Percentiles rank a stretch among this genome's conserved stretches.
These are phyloP conservation scores for Pseudocercospora fuligena DNA, from an alignment of 2,329 filamentous ascomycete species.

Conservation along the genomic window DNA sequence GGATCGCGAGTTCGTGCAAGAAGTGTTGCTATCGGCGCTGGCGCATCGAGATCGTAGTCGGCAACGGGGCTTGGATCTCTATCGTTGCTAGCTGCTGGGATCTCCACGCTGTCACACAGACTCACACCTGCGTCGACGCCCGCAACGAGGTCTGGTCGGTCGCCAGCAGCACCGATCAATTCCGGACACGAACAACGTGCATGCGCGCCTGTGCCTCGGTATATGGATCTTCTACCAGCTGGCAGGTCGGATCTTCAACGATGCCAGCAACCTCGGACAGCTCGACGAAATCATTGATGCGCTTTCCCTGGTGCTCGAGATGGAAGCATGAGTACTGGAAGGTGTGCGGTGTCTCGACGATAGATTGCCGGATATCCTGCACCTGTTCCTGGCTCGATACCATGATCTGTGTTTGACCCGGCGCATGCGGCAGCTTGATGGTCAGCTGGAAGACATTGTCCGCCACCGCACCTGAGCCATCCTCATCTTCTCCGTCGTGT, in stretches of 20 bases:
- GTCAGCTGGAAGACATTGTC: conserved; percentile 69
- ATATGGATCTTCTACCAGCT: conserved; percentile 90
- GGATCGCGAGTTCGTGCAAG: conserved; percentile 69
- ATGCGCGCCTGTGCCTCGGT: conserved; percentile 98
- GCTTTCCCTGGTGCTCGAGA: conserved; percentile 84
- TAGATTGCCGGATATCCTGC: conserved; percentile 94
- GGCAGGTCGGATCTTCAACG: conserved; percentile 75
- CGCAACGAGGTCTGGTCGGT: conserved; percentile 84
- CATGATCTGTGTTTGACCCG: conserved; percentile 82
- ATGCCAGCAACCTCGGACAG: conserved; percentile 87
- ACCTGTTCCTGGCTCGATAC: conserved; percentile 89
- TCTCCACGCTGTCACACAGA: conserved; percentile 76
- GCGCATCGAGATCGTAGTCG: conserved; percentile 77
- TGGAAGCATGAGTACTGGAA: conserved; percentile 99
- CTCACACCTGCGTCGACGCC: conserved; percentile 85
- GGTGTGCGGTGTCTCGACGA: conserved; percentile 89
- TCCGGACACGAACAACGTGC: conserved; percentile 91
- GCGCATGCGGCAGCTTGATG: conserved; percentile 79
- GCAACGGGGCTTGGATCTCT: conserved; percentile 55
- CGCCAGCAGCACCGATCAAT: conserved; percentile 87
- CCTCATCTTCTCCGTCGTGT: conserved; percentile 31
- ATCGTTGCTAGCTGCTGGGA: conserved; percentile 33
- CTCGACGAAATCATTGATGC: conserved; percentile 93
- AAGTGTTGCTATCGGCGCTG: conserved; percentile 71
- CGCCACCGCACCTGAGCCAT: conserved; percentile 26